phyloP scores from a whole-genome alignment of 495 filamentous ascomycete species.

The Hypoxylon lenormandii region DNA sequence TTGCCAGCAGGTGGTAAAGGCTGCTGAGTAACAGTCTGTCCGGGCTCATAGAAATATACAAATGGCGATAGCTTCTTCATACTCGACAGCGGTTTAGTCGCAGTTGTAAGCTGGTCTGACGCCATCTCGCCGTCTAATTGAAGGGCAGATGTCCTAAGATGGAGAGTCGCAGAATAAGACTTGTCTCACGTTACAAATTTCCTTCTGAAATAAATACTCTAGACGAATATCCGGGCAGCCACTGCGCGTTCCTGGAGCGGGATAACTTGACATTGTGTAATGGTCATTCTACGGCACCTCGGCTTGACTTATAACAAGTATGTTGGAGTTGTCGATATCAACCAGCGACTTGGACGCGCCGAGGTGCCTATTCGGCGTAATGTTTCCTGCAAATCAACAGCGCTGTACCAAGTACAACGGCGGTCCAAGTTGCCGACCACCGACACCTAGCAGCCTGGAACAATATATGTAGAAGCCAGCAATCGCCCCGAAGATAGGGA shows the following conservation, averaged over 20 bases:
- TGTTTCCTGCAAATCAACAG: conserved; percentile 18
- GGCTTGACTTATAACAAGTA: background rate
- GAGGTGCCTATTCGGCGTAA: conserved; percentile 7
- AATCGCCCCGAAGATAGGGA: no score
- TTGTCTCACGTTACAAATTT: no score
- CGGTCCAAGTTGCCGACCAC: conserved; percentile 9
- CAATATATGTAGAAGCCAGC: no score
- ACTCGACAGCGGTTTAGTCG: conserved; percentile 45
- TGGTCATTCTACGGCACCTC: background rate
- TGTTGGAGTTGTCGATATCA: background rate
- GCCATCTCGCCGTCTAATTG: conserved; percentile 29
- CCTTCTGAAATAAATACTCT: background rate
- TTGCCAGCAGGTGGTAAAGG: background rate
- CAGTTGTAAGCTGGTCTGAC: conserved; percentile 23
- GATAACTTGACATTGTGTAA: background rate
- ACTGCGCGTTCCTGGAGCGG: background rate
- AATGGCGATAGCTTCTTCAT: conserved; percentile 55
- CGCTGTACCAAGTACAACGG: conserved; percentile 2
- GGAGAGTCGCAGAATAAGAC: no score
- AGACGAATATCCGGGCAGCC: background rate
- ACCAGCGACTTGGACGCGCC: no score
- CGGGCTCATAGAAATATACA: conserved; percentile 55
- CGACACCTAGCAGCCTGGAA: background rate
- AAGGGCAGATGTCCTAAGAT: no score
- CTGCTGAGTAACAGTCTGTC: conserved; percentile 1